Base-by-base conservation (phyloP, 2,329 filamentous ascomycete species). In the Pestalotiopsis fici region DNA sequence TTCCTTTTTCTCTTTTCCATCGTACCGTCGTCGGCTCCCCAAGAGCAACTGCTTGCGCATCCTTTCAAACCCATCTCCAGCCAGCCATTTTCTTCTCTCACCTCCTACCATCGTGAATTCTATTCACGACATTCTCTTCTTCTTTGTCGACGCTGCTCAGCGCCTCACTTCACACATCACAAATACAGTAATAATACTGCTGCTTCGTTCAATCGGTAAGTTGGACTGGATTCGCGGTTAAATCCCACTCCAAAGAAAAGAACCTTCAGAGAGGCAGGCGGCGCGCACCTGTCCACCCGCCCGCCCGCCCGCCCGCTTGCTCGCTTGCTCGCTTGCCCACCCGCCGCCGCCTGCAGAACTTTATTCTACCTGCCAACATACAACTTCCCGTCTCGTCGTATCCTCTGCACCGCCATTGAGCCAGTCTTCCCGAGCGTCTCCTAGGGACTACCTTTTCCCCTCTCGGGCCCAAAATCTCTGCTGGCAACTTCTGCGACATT, bases 1-100 rank as follows among this genome's bases (percentile, higher is more conserved):
- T 73, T 74, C 71, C 69, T 69, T 68, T 72, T 73, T 69, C 67
- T 70, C 73, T 73, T 74, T 71, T 69, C 68, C 68, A 71, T 73
- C 69, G 25, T 47, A 57, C 50, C 68, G 61, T 69, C 60, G 64
- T 55, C 60, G 55, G 54, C 60, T 59, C 43, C 57, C 57, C n/a
- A 35, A 21, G 25, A 31, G 27, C 25, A 27, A 60, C 31, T 60
- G 25, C 27, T 31, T 60, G 57, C 57, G 57, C 57, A 60, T 37
- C 57, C 66, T 50, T 39, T 63, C 64, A 59, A 66, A 64, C 65
- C 67, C 68, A 69, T 69, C 68, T 6, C 31, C 31, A 35, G 31
- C 70, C 68, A 66, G 67, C 68, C 67, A 60, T 66, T 68, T 69
- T 21, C 15, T 23, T 25, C 55, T 57, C 55, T 11, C 6, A 6